These are phyloP conservation scores for Tuber aestivum DNA, from an alignment of 495 filamentous ascomycete species.

Conservation along the genomic window DNA sequence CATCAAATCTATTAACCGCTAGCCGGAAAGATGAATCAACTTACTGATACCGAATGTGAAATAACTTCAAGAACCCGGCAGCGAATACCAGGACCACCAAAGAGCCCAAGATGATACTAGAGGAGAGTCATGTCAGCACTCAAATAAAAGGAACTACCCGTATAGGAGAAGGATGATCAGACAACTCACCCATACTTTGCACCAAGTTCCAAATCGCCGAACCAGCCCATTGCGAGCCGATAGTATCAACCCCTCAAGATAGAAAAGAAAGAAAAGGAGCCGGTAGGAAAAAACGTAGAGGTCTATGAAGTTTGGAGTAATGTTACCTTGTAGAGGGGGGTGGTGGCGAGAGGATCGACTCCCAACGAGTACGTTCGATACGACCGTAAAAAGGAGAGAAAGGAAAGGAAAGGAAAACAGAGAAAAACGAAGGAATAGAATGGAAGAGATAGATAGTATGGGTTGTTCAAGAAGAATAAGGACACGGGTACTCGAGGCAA, in stretches of 20 bases:
- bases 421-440: neutral
- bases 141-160: neutral
- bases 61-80: constrained; percentile 41
- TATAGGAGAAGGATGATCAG: neutral
- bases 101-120: constrained; percentile 24
- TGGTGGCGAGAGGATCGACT: neutral
- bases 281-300: neutral
- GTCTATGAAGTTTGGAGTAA: neutral
- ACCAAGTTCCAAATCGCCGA: constrained; percentile 35
- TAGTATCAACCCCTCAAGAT: neutral
- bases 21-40: constrained; percentile 6
- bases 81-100: constrained; percentile 38
- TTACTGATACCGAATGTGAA: constrained; percentile 42
- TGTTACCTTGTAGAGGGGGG: neutral
- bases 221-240: constrained; percentile 29
- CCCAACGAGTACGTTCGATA: neutral
- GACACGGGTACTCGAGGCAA: neutral
- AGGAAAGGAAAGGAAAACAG: neutral
- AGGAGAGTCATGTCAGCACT: constrained; percentile 6
- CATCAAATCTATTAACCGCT: constrained; percentile 1
- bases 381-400: neutral
- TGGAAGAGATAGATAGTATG: neutral
- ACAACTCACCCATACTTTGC: constrained; percentile 36
- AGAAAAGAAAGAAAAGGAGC: neutral
- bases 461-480: neutral